Evolutionary conservation across 768 basidiomycete genomes (phyloP).

Genomic region (Psilocybe subaeruginosa): DNA sequence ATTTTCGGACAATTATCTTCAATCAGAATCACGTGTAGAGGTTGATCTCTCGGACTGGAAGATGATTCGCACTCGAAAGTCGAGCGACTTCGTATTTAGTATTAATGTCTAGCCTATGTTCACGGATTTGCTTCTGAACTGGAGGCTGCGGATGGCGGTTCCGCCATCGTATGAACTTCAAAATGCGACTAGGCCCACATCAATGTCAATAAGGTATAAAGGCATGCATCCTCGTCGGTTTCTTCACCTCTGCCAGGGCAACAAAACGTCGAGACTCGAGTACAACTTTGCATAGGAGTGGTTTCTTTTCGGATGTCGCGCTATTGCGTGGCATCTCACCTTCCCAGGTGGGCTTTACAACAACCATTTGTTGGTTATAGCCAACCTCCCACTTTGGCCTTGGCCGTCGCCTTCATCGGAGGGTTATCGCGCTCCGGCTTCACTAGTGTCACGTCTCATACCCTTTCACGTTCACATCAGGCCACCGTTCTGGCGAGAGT

Average conservation of each 20-base stretch:
- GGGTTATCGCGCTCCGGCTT: background rate
- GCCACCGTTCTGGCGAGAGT: background rate
- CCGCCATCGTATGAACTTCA: no score
- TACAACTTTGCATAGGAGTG: background rate
- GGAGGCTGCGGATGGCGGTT: no score
- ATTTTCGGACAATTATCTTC: no score
- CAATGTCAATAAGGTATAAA: no score
- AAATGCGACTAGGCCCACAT: no score
- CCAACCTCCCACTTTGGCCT: background rate
- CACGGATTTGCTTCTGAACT: no score
- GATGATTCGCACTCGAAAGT: no score
- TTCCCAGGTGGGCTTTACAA: background rate
- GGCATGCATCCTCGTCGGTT: no score
- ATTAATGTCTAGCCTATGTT: no score
- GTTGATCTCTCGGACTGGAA: no score
- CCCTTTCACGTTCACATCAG: background rate
- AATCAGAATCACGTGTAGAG: no score
- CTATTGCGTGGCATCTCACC: background rate
- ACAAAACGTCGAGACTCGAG: background rate
- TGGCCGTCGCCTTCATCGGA: background rate
- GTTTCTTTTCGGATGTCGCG: background rate
- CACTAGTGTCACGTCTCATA: background rate
- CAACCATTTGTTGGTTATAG: background rate
- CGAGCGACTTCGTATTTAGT: no score
- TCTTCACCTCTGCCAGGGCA: background rate